Evolutionary conservation across 1,139 yeast species (phyloP), one percentile per base, ranked within the genome.

Genomic region (Suhomyces terraborum): DNA sequence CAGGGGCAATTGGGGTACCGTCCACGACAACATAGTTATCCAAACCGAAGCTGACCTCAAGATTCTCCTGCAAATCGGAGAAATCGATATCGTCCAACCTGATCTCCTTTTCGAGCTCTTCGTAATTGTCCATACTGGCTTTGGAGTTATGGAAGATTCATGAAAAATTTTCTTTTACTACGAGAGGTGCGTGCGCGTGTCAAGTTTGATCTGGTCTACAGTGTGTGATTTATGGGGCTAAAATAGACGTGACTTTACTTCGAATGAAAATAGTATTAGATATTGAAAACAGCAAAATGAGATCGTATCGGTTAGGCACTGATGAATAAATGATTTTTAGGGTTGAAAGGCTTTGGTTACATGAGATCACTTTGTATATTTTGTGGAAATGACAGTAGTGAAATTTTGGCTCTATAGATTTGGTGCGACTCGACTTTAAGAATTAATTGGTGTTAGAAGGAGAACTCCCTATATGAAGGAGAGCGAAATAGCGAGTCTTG

Each of bases 1-100:
- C 95, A 42, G 97, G 96, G 18, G 96, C 95, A 50, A 88, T 74
- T 51, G 99, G 99, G 6, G 96, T 93, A 35, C 98, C 98, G 62
- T 89, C 98, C 39, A 89, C 85, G 21, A 93, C 88, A 45, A 93
- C 81, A 60, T 82, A 91, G 57, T 79, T 80, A 58, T 88, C 96
- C 44, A 88, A 75, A 29, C 84, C 81, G 50, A 77, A 69, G 48
- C 80, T 82, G 33, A 70, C 66, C 26, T 80, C 69, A 63, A 77
- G 89, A 66, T 87, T 74, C 48, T 78, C 82, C 64, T 91, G 97
- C 58, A 91, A 76, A 63, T 91, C 98, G 46, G 89, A 72, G 69
- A 87, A 88, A 65, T 91, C 97, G 58, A 91, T 74, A 53, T 84
- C 87, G 43, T 73, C 78, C 43, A 77, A 56, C 30, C 58, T 60